Percentiles rank a stretch among this genome's conserved stretches.
These are phyloP conservation scores for Gillenia trifoliata DNA, from an alignment of 306 rosid species.

Conservation along the genomic window DNA sequence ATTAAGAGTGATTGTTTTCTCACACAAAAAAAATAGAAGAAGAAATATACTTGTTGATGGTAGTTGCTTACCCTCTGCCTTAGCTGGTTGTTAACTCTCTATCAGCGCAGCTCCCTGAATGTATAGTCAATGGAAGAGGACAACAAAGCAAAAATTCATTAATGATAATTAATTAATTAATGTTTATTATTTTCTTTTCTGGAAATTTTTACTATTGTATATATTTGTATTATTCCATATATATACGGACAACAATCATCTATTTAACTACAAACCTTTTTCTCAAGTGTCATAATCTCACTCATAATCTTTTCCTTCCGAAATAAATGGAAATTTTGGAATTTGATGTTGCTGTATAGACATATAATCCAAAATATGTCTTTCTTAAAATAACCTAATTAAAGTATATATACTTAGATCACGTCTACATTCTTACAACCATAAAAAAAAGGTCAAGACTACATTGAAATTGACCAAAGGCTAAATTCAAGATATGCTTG, in stretches of 20 bases:
- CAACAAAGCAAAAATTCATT: not conserved
- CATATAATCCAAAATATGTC: not conserved
- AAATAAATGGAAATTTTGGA: not conserved
- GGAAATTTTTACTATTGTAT: not conserved
- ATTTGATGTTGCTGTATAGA: not conserved
- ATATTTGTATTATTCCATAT: too few relatives aligned
- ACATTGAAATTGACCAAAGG: not conserved
- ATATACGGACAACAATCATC: not conserved
- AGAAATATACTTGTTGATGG: too few relatives aligned
- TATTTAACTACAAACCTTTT: slow-evolving; percentile 15
- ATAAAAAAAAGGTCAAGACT: too few relatives aligned
- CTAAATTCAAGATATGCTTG: too few relatives aligned
- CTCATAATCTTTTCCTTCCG: slow-evolving; percentile 18
- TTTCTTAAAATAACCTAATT: not conserved
- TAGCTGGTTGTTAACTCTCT: slow-evolving; percentile 17
- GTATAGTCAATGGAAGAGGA: not conserved
- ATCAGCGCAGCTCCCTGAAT: slow-evolving; percentile 21
- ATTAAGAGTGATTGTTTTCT: too few relatives aligned
- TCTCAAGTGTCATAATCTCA: slow-evolving; percentile 33
- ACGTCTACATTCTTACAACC: not conserved
- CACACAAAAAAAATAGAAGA: too few relatives aligned
- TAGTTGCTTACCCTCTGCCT: slow-evolving; percentile 14
- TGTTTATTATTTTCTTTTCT: not conserved
- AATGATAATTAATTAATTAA: not conserved
- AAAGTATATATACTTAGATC: not conserved